These are phyloP conservation scores for Acacia concinna DNA, from an alignment of 331 rosid genomes.

Conservation along the genomic window DNA sequence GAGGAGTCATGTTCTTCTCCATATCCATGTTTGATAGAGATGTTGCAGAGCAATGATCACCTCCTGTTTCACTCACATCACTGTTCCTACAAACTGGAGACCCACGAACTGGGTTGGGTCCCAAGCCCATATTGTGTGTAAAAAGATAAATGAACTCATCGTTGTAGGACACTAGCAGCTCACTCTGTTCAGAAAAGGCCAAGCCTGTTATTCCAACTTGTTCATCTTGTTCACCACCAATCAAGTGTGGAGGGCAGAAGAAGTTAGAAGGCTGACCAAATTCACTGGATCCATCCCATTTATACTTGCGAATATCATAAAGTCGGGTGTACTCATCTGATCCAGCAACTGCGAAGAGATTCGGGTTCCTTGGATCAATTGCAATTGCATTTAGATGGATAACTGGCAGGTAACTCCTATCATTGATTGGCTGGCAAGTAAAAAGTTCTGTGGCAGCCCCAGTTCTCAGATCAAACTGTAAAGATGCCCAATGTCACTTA, in stretches of 20 bases:
- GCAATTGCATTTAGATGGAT: conserved; percentile 59
- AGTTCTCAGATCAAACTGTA: conserved; percentile 73
- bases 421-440: conserved; percentile 49
- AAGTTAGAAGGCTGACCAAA: conserved; percentile 52
- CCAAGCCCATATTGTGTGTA: conserved; percentile 62
- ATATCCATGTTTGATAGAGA: conserved; percentile 37
- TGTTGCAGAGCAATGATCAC: conserved; percentile 24
- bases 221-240: conserved; percentile 34
- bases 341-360: conserved; percentile 65
- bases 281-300: conserved; percentile 57
- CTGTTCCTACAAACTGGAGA: conserved; percentile 41
- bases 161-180: conserved; percentile 63
- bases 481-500: conserved; percentile 34
- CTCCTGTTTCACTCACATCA: conserved; percentile 47
- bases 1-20: conserved; percentile 41
- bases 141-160: conserved; percentile 63
- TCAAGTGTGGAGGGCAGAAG: conserved; percentile 60
- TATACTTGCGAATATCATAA: conserved; percentile 62
- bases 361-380: conserved; percentile 75
- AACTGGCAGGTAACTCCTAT: conserved; percentile 31
- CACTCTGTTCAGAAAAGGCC: conserved; percentile 74
- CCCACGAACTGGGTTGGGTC: conserved; percentile 43
- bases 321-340: conserved; percentile 59
- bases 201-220: conserved; percentile 69
- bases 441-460: conserved; percentile 53